A percentile compares a stretch with the other conserved stretches of the same genome.
Conservation (phyloP, 768 basidiomycete genomes). For the Polyporus arcularius region DNA sequence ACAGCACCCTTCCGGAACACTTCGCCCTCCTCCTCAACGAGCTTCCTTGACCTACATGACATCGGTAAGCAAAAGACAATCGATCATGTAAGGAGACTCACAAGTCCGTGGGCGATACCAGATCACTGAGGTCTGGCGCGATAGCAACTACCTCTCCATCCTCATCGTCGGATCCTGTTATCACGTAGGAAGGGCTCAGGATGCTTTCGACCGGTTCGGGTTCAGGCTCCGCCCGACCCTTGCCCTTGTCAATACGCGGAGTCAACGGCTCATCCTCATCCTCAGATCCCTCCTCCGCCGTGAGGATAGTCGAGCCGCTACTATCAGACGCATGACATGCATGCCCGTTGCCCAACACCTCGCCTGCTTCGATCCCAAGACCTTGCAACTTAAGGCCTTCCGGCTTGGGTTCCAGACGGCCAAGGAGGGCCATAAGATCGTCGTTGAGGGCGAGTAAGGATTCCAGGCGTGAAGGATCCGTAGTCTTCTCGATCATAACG, state of each 20-base stretch:
- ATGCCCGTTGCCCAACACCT: slow-evolving; percentile 30
- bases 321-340: not conserved
- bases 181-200: slow-evolving; percentile 53
- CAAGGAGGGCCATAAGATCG: slow-evolving; percentile 57
- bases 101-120: slow-evolving; percentile 47
- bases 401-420: slow-evolving; percentile 30
- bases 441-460: slow-evolving; percentile 77
- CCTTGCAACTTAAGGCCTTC: slow-evolving; percentile 13
- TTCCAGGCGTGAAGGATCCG: slow-evolving; percentile 62
- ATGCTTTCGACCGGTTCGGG: slow-evolving; percentile 71
- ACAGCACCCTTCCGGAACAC: slow-evolving; percentile 90
- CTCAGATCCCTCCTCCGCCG: slow-evolving; percentile 4
- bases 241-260: slow-evolving; percentile 77
- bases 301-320: not conserved
- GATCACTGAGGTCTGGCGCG: slow-evolving; percentile 34
- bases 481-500: slow-evolving; percentile 52
- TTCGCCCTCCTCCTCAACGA: slow-evolving; percentile 95
- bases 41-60: slow-evolving; percentile 61
- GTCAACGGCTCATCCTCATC: slow-evolving; percentile 47
- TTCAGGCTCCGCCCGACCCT: slow-evolving; percentile 68
- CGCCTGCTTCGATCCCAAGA: slow-evolving; percentile 18
- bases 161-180: slow-evolving; percentile 42
- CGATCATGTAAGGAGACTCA: slow-evolving; percentile 29
- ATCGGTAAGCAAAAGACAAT: not conserved
- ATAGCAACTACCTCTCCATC: slow-evolving; percentile 36